phyloP scores from a whole-genome alignment of 768 basidiomycete genomes.

The Cubamyces lactineus region DNA sequence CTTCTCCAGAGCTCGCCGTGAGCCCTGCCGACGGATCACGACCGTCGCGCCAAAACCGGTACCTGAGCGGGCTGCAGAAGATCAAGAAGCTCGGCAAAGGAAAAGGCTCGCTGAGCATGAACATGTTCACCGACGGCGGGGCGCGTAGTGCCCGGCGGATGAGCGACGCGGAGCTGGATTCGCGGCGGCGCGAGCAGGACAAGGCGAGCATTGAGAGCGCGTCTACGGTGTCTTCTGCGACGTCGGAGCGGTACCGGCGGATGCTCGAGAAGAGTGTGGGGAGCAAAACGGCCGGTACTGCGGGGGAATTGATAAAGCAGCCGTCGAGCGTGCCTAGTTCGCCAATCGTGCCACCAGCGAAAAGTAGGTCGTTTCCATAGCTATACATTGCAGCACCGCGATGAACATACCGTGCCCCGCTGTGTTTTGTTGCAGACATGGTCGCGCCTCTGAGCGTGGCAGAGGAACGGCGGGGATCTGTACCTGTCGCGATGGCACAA shows the following conservation, averaged over 20 bases:
- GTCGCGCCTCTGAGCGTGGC: too few species aligned
- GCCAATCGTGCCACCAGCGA: constrained; percentile 15
- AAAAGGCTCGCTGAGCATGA: constrained; percentile 36
- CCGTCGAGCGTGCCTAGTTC: constrained; percentile 27
- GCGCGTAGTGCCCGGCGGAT: constrained; percentile 18
- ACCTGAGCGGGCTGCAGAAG: constrained; percentile 35
- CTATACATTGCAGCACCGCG: constrained; percentile 4
- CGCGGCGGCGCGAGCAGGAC: constrained; percentile 4
- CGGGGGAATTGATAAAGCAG: constrained; percentile 17
- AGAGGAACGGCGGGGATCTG: background rate
- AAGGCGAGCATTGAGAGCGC: constrained; percentile 9
- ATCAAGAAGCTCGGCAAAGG: constrained; percentile 40
- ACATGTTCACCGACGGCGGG: constrained; percentile 32
- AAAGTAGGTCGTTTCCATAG: constrained; percentile 22
- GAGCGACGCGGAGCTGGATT: constrained; percentile 25
- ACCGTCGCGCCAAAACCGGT: constrained; percentile 29
- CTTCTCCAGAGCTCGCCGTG: constrained; percentile 17
- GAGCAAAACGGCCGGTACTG: constrained; percentile 4
- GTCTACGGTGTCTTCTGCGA: background rate
- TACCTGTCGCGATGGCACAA: background rate
- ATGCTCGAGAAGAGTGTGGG: constrained; percentile 11
- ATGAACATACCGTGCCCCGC: background rate
- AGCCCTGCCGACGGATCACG: constrained; percentile 15
- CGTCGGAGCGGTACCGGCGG: constrained; percentile 17
- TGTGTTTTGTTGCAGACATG: background rate